phyloP scores from a whole-genome alignment of 2,329 filamentous ascomycete genomes.

The Ophiocordyceps polyrhachis-furcata region DNA sequence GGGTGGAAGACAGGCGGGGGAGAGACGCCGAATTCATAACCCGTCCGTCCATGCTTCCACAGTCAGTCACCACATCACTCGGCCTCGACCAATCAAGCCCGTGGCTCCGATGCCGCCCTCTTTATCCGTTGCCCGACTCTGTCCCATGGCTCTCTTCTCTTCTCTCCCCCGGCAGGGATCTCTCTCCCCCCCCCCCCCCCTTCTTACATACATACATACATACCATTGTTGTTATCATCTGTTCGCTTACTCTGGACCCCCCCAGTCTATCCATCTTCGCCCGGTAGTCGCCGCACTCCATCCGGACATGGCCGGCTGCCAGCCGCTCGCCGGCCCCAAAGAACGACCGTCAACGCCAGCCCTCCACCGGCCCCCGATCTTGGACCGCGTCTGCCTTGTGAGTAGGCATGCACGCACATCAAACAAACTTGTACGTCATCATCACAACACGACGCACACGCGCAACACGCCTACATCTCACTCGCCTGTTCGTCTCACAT shows the following conservation, averaged over 20 bases:
- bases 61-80: not conserved
- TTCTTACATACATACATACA: too few relatives aligned
- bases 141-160: not conserved
- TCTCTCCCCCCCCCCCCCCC: too few relatives aligned
- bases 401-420: not conserved
- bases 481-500: not conserved
- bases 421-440: not conserved
- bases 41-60: not conserved
- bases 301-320: too few relatives aligned
- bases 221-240: too few relatives aligned
- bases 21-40: not conserved
- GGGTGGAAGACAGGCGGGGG: not conserved
- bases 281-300: too few relatives aligned
- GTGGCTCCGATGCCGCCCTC: not conserved
- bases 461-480: too few relatives aligned
- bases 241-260: too few relatives aligned
- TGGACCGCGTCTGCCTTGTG: too few relatives aligned
- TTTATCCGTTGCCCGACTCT: not conserved
- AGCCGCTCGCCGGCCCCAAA: too few relatives aligned
- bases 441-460: not conserved
- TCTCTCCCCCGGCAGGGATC: not conserved
- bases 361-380: too few relatives aligned
- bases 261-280: too few relatives aligned
- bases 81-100: not conserved
- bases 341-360: too few relatives aligned